phyloP scores from a whole-genome alignment of 805 yeast species.

The Isabelozyma heimii region DNA sequence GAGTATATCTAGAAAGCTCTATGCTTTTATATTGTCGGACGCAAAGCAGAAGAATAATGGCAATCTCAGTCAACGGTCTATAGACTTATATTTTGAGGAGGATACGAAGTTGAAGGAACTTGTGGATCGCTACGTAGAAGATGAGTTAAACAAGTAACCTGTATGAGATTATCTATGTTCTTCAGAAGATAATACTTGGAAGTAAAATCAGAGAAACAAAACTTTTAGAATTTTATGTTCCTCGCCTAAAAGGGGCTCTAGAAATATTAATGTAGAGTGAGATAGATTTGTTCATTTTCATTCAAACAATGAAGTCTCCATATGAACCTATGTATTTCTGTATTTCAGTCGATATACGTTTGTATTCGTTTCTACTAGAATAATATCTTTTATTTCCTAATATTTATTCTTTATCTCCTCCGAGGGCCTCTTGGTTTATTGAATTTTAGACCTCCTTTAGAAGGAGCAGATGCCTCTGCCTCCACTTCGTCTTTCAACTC shows the following conservation, averaged over 20 bases:
- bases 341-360: no score
- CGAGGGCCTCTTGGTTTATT: slow-evolving; percentile 73
- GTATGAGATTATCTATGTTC: background rate
- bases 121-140: slow-evolving; percentile 21
- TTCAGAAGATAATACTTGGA: background rate
- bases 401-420: slow-evolving; percentile 23
- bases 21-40: slow-evolving; percentile 30
- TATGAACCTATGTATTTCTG: background rate
- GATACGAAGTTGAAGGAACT: slow-evolving; percentile 15
- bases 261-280: no score
- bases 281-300: no score
- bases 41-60: slow-evolving; percentile 1
- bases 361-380: no score
- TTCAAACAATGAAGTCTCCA: background rate
- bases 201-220: no score
- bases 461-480: slow-evolving; percentile 6
- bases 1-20: slow-evolving; percentile 58
- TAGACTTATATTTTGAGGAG: slow-evolving; percentile 15
- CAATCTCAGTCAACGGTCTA: slow-evolving; percentile 2
- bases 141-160: slow-evolving; percentile 11
- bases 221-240: no score
- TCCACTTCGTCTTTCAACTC: slow-evolving; percentile 32
- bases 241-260: no score
- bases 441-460: slow-evolving; percentile 28
- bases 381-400: background rate